These are phyloP conservation scores for Aspergillus sergii DNA, from an alignment of 2,329 filamentous ascomycete species.

Conservation along the genomic window DNA sequence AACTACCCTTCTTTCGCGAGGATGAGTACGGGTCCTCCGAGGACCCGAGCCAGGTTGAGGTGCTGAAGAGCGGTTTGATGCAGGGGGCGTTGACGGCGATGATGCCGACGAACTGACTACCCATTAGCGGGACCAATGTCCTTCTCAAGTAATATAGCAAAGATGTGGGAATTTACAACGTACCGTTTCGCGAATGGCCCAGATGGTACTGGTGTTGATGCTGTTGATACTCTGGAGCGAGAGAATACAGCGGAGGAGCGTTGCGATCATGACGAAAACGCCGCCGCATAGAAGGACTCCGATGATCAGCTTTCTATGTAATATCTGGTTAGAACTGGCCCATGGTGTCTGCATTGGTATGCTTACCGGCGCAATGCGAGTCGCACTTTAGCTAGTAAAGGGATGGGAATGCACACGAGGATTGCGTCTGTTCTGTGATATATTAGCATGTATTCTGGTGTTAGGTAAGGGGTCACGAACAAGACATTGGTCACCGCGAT, in stretches of 20 bases:
- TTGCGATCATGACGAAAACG: conserved; percentile 48
- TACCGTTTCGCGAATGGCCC: conserved; percentile 50
- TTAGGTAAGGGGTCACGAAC: conserved; percentile 23
- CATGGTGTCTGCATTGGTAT: background rate
- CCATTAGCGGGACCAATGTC: background rate
- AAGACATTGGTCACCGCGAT: conserved; percentile 42
- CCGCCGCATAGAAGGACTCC: conserved; percentile 47
- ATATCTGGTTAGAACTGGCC: background rate
- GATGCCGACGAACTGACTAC: conserved; percentile 45
- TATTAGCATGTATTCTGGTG: background rate
- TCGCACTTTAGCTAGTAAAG: conserved; percentile 45
- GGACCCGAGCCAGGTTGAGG: conserved; percentile 17
- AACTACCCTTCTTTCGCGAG: conserved; percentile 9
- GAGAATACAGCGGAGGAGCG: conserved; percentile 46
- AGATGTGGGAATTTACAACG: background rate
- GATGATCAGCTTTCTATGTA: conserved; percentile 40
- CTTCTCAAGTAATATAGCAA: background rate
- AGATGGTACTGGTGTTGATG: conserved; percentile 46
- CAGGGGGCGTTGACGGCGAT: conserved; percentile 47
- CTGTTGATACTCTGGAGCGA: conserved; percentile 40
- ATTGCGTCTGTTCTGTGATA: conserved; percentile 6
- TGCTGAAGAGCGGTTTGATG: conserved; percentile 46
- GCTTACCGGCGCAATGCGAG: conserved; percentile 35
- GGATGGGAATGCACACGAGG: conserved; percentile 42
- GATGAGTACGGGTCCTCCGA: conserved; percentile 11